Evolutionary conservation across 192 early-diverging fungal genomes (phyloP), one percentile per base, ranked within the genome.

Genomic region (Martensiomyces pterosporus): DNA sequence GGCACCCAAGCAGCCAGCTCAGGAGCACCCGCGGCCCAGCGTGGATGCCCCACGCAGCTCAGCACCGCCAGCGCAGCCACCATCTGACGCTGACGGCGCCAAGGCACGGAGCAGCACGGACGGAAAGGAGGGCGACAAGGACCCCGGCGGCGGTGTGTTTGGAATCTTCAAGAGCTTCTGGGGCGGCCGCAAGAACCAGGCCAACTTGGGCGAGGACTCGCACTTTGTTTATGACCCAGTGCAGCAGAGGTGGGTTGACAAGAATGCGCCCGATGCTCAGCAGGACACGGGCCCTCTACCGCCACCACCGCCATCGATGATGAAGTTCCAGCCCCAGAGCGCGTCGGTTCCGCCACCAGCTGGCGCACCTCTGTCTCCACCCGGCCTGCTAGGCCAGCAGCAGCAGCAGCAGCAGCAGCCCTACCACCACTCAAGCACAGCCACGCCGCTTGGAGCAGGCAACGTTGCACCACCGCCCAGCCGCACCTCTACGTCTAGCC

Each of bases 201-300:
- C 91, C 2, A 90, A 99, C 60, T 54, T 96, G 42, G 92, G 92
- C 8, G 84, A 92, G 49, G 83, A 87, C 39, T 89, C 70, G 25
- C 68, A 82, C 3, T 90, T 93, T 60, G 87, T 85, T 53, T 99
- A 86, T 67, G 96, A 99, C 64, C 77, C 84, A 19, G 85, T 82
- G 19, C 80, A 82, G 50, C 83, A 91, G 47, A 75, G 85, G 45
- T 99, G 93, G 92, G 88, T 99, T 14, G 60, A 67, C 42, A 67
- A 63, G 53, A 75, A 59, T 38, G 60, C 71, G 4, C 36, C 70
- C 14, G 45, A 35, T 10, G 49, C 37, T 22, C 57, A 71, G 48
- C 54, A 60, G 24, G 47, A 51, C 22, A 24, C 45, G 9, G 62
- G 38, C 13, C 61, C 63, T 10, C 62, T 62, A 17, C 61, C 53